Evolutionary conservation across 192 early-diverging fungal genomes (phyloP), one percentile per base, ranked within the genome.

Genomic region (Linderina pennispora): DNA sequence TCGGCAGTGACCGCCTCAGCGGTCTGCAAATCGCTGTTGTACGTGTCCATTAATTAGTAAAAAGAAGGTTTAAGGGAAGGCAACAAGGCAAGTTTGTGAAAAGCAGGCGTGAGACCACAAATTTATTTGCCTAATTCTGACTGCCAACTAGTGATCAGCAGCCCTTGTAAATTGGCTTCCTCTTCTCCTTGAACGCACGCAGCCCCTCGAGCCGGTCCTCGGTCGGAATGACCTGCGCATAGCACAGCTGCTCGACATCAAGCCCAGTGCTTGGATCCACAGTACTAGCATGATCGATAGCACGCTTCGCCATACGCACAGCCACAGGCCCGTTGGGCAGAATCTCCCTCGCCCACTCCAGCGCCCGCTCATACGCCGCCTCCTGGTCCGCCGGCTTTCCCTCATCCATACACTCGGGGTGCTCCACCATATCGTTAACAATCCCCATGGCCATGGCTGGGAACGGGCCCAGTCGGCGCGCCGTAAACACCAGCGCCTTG

Each of bases 401-500:
- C 5, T 52, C 50, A 15, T 50, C 48, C 56, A 50, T 50, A 23
- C 48, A 50, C 35, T 58, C 56, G 18, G 26, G 32, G 1, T 47
- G 23, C 35, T 52, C 53, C 2, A 50, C 64, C 8, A 50, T 49
- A 40, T 68, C 75, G 52, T 92, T 94, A 9, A 94, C 83, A 22
- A 98, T 78, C 2, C 90, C 86, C 77, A 53, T 62, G 16, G 81
- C 64, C 21, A 77, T 45, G 1, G 92, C 92, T 15, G 79, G 55
- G 52, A 74, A 52, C 8, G 82, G 58, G 33, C 81, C 72, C 48
- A 94, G 61, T 2, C 79, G 74, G 21, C 77, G 75, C 2, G 79
- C 91, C 10, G 95, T 95, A 50, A 83, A 98, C 33, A 98, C 89
- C 8, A 98, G 77, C 37, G 96, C 92, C 70, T 98, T 98, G 1